Conservation (phyloP, 192 early-diverging fungal genomes). For the Backusella mclennaniae region DNA sequence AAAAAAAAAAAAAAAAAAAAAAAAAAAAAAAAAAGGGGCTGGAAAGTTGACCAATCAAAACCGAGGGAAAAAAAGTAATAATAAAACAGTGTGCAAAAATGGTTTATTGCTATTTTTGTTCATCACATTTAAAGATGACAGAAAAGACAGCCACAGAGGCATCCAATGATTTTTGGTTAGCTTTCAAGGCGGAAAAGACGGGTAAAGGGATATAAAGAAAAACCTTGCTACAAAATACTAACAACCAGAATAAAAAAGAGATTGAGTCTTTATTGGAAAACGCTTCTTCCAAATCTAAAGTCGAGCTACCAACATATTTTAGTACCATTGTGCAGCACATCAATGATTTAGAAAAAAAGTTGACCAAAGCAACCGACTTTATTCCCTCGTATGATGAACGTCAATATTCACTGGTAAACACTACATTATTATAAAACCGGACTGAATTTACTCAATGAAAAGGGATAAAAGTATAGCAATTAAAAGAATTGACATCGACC, state of each 20-base stretch:
- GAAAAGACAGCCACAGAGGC: slow-evolving; percentile 34
- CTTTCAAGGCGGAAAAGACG: slow-evolving; percentile 32
- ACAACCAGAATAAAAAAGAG: slow-evolving; percentile 4
- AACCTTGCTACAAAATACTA: not conserved
- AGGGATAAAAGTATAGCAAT: slow-evolving; percentile 34
- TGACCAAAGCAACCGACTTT: slow-evolving; percentile 61
- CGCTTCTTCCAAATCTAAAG: slow-evolving; percentile 19
- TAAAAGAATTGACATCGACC: slow-evolving; percentile 43
- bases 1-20: too few species aligned
- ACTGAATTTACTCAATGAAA: not conserved
- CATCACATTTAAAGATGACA: not conserved
- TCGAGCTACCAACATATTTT: slow-evolving; percentile 31
- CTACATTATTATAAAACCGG: not conserved
- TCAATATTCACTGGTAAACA: slow-evolving; percentile 52
- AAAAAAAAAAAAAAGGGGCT: not conserved
- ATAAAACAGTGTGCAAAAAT: not conserved
- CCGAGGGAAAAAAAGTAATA: not conserved
- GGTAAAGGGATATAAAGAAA: not conserved
- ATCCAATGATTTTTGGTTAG: slow-evolving; percentile 37
- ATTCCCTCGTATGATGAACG: slow-evolving; percentile 71
- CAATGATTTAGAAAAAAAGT: slow-evolving; percentile 51
- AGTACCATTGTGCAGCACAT: slow-evolving; percentile 47
- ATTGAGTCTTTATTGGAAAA: slow-evolving; percentile 15
- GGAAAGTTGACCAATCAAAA: not conserved
- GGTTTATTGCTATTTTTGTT: not conserved